These are phyloP conservation scores for Apiospora sp. DNA, from an alignment of 2,329 filamentous ascomycete genomes.

Conservation along the genomic window DNA sequence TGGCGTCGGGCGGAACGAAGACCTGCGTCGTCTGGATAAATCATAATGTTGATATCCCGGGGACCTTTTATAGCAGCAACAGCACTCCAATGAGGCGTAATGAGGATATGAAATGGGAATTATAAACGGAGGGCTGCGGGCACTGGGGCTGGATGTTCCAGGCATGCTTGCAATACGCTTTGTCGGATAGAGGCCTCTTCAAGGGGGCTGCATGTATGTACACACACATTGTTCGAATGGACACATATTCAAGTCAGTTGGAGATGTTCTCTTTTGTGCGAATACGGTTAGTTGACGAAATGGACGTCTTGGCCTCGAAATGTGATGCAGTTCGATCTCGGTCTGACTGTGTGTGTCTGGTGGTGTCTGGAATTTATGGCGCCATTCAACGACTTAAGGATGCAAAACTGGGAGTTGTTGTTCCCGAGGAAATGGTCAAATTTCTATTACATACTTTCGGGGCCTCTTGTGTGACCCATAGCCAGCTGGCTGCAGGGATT, in stretches of 20 bases:
- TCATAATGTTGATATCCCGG: constrained; percentile 19
- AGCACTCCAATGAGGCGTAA: constrained; percentile 16
- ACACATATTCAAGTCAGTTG: background rate
- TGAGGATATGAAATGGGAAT: constrained; percentile 20
- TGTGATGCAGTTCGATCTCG: background rate
- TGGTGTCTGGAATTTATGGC: background rate
- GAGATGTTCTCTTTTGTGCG: background rate
- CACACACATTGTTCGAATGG: constrained; percentile 14
- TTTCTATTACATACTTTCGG: constrained; percentile 12
- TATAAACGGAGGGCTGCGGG: background rate
- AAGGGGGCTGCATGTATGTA: constrained; percentile 1
- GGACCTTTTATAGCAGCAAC: constrained; percentile 18
- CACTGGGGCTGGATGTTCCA: background rate
- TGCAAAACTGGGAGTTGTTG: constrained; percentile 3
- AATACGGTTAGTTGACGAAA: background rate
- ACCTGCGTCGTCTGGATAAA: constrained; percentile 23
- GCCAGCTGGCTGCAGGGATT: background rate
- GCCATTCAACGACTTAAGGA: background rate
- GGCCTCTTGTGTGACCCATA: constrained; percentile 2
- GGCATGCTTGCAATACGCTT: background rate
- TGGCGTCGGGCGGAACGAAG: constrained; percentile 18
- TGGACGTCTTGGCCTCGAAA: background rate
- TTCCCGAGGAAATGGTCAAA: constrained; percentile 13
- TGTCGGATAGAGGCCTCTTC: constrained; percentile 14
- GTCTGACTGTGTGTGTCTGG: background rate